Base-by-base conservation (phyloP, 805 yeast genomes). In the Kodamaea laetipori region DNA sequence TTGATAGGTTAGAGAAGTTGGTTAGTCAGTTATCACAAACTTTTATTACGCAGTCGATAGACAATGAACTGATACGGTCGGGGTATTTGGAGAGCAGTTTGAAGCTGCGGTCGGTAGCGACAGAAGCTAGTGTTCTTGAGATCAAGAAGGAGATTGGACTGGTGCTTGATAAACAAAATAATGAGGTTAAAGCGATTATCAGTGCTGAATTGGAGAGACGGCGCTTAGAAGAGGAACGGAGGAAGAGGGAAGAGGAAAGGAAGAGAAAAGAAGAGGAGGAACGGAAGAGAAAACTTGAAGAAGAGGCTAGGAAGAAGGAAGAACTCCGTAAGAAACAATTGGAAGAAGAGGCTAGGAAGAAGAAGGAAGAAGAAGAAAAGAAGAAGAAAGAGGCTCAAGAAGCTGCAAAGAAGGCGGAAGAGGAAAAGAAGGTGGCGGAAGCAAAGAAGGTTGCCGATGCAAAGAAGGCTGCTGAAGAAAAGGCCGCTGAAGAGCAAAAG, bases 361-460 rank as follows among this genome's bases (percentile, higher is more conserved):
- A 45, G 32, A 44, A 36, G 16, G 51, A 47, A 15, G 36, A 28
- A 13, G 36, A 26, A 26, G 28, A 23, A 28, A 30, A 32, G 32
- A 41, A 36, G 19, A 34, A 39, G 12, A 30, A 40, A 35, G 31
- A 35, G 26, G 38, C 21, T 3, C 34, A 37, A 10, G 27, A 38
- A 16, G 37, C 27, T 18, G 39, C 45, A 21, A 37, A 34, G 34
- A 45, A 38, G 18, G 41, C 28, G 1, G 47, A 46, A 41, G 37
- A 45, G 36, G 42, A 17, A 17, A 35, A 41, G 26, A 27, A 39
- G 34, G 35, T 53, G 54, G 48, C 44, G 43, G 54, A 45, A 41
- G 58, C 49, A 30, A 56, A 55, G 44, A 56, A 50, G 48, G 49
- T 48, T 49, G 51, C 58, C 47, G 53, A 55, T 47, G 50, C 47